Percentiles rank a stretch among this genome's conserved stretches.
Conservation (phyloP, 2,329 filamentous ascomycete species). For the Arachnomyces sp. region DNA sequence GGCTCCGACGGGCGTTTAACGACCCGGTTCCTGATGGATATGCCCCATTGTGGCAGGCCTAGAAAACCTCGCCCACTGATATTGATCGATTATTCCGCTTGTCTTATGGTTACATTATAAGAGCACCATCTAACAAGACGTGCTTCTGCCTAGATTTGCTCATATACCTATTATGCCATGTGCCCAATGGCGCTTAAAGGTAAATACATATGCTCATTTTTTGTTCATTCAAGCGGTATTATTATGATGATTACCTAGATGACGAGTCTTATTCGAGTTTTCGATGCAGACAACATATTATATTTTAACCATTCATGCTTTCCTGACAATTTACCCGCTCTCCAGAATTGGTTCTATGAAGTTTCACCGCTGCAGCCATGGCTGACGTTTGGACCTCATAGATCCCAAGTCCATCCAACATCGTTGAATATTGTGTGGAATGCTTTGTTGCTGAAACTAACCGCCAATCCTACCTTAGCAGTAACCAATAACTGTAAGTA, state of each 20-base stretch:
- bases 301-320: slow-evolving; percentile 55
- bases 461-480: slow-evolving; percentile 2
- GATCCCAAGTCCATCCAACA: too few relatives aligned
- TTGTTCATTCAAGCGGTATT: neutral
- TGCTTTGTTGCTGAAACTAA: slow-evolving; percentile 6
- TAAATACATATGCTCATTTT: slow-evolving; percentile 7
- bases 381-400: neutral
- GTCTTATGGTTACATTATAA: slow-evolving; percentile 5
- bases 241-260: slow-evolving; percentile 51
- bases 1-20: slow-evolving; percentile 69
- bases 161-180: too few relatives aligned
- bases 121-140: neutral
- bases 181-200: slow-evolving; percentile 11
- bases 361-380: neutral
- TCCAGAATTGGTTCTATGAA: slow-evolving; percentile 1
- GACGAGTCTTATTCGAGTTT: slow-evolving; percentile 59
- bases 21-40: slow-evolving; percentile 66
- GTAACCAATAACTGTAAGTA: slow-evolving; percentile 4
- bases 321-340: slow-evolving; percentile 32
- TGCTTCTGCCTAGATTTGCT: too few relatives aligned
- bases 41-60: slow-evolving; percentile 93
- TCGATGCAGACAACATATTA: slow-evolving; percentile 52
- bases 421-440: neutral
- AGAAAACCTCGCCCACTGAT: slow-evolving; percentile 99
- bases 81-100: slow-evolving; percentile 19